These are phyloP conservation scores for Sphaerulina populicola DNA, from an alignment of 2,329 filamentous ascomycete species.

Conservation along the genomic window DNA sequence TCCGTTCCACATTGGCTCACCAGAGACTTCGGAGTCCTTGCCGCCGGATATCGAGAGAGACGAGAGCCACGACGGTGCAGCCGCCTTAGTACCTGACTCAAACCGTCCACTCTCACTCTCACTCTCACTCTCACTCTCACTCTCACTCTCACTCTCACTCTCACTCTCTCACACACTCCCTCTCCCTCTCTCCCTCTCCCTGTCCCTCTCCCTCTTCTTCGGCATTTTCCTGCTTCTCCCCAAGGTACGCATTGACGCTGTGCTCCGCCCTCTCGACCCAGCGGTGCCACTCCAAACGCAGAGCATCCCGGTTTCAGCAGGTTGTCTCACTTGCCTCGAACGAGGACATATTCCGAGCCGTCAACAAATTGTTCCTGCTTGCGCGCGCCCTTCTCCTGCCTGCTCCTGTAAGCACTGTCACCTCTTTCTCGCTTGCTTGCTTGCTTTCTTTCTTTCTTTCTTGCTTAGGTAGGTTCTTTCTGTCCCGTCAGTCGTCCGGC, in stretches of 20 bases:
- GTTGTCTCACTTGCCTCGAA: conserved; percentile 10
- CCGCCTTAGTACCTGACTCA: no score
- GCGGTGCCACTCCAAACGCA: conserved; percentile 10
- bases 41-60: neutral
- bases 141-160: no score
- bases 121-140: no score
- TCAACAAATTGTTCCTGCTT: neutral
- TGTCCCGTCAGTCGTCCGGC: neutral
- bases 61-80: no score
- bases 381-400: neutral
- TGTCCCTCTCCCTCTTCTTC: no score
- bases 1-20: neutral
- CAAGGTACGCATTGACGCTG: neutral
- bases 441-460: no score
- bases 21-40: neutral
- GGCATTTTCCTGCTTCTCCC: neutral
- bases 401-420: neutral
- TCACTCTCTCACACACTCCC: no score
- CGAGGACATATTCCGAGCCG: neutral
- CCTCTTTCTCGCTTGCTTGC: no score
- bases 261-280: neutral
- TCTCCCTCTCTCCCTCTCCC: no score
- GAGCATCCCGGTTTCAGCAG: conserved; percentile 3
- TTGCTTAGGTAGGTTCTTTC: no score
- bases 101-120: no score